Evolutionary conservation across 768 basidiomycete genomes (phyloP).

Genomic region (Leccinellum albellum): DNA sequence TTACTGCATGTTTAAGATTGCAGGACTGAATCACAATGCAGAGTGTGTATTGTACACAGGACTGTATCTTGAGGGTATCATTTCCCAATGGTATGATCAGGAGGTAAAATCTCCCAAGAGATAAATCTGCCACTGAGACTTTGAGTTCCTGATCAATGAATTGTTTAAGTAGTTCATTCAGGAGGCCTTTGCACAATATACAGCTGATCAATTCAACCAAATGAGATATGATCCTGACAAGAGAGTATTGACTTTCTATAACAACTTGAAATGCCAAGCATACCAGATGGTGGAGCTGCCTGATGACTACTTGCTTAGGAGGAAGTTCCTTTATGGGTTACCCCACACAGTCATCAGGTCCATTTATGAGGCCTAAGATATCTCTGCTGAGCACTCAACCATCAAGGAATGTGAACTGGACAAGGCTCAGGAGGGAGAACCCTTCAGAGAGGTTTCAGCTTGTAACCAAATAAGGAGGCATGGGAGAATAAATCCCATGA

Average conservation of each 20-base stretch:
- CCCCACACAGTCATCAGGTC: neutral
- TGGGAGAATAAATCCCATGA: no score
- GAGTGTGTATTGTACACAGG: no score
- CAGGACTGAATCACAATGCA: no score
- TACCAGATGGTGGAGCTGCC: neutral
- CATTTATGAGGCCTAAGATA: no score
- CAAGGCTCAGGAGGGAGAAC: no score
- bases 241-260: neutral
- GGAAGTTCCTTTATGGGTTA: neutral
- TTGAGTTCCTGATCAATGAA: no score
- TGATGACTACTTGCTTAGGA: neutral
- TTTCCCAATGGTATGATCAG: neutral
- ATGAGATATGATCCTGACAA: neutral
- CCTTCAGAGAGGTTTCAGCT: no score
- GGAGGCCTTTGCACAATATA: neutral
- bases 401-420: no score
- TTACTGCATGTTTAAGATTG: no score
- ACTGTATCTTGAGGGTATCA: neutral
- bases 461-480: no score
- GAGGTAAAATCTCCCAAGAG: neutral
- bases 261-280: neutral
- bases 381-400: no score
- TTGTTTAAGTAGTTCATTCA: neutral
- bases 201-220: neutral
- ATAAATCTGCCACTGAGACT: neutral